Evolutionary conservation across 768 basidiomycete species (phyloP).

Genomic region (Boletus patriciae): DNA sequence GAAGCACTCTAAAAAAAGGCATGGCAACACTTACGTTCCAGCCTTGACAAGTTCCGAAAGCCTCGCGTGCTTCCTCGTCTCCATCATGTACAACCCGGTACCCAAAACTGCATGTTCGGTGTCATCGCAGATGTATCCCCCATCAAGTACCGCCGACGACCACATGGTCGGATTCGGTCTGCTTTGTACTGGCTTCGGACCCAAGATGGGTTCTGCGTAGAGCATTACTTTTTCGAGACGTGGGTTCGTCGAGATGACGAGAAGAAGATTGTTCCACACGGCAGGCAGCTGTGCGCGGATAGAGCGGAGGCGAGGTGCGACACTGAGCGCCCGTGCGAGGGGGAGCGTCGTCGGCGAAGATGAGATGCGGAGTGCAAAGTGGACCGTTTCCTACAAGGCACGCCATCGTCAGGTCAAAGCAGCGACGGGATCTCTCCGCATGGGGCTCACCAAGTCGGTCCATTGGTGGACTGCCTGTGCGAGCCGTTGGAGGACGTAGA

Average conservation of each 20-base stretch:
- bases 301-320: constrained; percentile 44
- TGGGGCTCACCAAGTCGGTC: constrained; percentile 46
- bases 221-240: constrained; percentile 48
- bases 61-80: constrained; percentile 51
- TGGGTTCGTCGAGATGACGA: constrained; percentile 49
- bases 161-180: background rate
- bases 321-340: constrained; percentile 40
- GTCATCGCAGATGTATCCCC: constrained; percentile 6
- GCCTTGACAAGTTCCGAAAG: constrained; percentile 53
- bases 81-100: constrained; percentile 57
- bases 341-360: constrained; percentile 31
- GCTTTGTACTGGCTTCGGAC: constrained; percentile 1
- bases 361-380: constrained; percentile 57
- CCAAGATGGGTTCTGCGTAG: constrained; percentile 24
- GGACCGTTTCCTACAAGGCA: constrained; percentile 46
- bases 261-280: constrained; percentile 57
- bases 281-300: constrained; percentile 56
- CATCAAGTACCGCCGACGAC: constrained; percentile 14
- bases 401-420: constrained; percentile 7
- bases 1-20: constrained; percentile 6
- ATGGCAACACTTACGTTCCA: constrained; percentile 46
- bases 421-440: background rate
- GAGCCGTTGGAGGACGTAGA: constrained; percentile 45
- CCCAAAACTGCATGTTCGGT: constrained; percentile 40
- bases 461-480: constrained; percentile 46